Evolutionary conservation across 2,329 filamentous ascomycete genomes (phyloP), one percentile per base, ranked within the genome.

Genomic region (Trichoderma simmonsii): DNA sequence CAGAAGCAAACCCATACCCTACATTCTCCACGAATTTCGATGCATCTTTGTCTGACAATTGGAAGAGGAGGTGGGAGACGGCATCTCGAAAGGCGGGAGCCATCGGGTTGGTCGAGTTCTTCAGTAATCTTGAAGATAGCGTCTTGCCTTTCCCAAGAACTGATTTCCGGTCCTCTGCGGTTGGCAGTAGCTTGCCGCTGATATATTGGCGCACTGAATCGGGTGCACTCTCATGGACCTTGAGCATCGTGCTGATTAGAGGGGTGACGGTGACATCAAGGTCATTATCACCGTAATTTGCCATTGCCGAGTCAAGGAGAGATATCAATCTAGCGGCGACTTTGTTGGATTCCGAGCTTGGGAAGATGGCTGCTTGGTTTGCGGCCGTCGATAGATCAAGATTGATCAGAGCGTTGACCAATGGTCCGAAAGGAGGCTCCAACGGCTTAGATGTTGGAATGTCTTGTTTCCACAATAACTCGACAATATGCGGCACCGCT

Each of bases 1-100:
- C 96, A 0, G 94, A 93, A 0, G 96, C 96, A 78, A 93, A 97
- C 0, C 96, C 96, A 79, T 97, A 99, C 0, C 96, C 96, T 14
- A 99, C 93, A 76, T 98, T 98, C 66, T 93, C 87, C 0, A 98
- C 92, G 77, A 98, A 96, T 34, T 86, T 92, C 18, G 87, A 88
- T 0, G 95, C 89, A 76, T 98, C 91, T 76, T 91, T 92, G 74
- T 91, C 92, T 0, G 94, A 97, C 32, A 98, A 86, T 75, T 97
- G 92, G 79, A 97, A 99, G 73, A 98, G 88, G 28, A 99, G 85
- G 34, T 91, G 87, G 0, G 92, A 93, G 67, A 97, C 91, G 21
- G 89, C 88, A 61, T 92, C 90, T 21, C 94, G 89, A 3, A 97
- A 84, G 51, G 91, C 90, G 0, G 93, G 89, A 0, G 92, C 88